Evolutionary conservation across 2,329 filamentous ascomycete genomes (phyloP).

Genomic region (Trichoderma arundinaceum): DNA sequence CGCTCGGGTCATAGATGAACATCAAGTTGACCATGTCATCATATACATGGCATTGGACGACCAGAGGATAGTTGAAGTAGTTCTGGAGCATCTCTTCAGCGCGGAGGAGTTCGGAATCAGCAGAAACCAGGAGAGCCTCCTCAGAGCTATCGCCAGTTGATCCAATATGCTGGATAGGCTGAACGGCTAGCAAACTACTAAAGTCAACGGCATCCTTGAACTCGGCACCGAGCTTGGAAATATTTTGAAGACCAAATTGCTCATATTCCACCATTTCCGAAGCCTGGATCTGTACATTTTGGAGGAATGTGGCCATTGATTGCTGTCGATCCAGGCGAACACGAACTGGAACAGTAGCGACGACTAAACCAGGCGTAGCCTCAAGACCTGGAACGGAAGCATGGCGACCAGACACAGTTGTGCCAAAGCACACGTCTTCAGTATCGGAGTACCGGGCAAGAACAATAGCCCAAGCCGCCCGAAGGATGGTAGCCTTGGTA

Average conservation of each 20-base stretch:
- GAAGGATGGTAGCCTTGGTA: conserved; percentile 33
- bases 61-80: conserved; percentile 27
- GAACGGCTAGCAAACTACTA: conserved; percentile 25
- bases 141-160: not conserved
- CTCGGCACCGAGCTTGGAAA: conserved; percentile 35
- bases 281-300: conserved; percentile 36
- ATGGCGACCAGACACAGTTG: conserved; percentile 33
- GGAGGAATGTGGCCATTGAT: conserved; percentile 25
- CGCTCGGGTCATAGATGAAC: conserved; percentile 3
- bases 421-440: conserved; percentile 36
- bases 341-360: conserved; percentile 24
- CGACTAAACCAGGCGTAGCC: conserved; percentile 14
- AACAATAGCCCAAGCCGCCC: conserved; percentile 36
- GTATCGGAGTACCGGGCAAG: conserved; percentile 32
- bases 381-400: conserved; percentile 22
- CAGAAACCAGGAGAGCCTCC: conserved; percentile 3
- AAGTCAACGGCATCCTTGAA: conserved; percentile 29
- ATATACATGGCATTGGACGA: conserved; percentile 8
- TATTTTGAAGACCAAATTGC: conserved; percentile 40
- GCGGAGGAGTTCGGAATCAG: not conserved
- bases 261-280: conserved; percentile 38
- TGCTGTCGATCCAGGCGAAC: conserved; percentile 17
- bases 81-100: conserved; percentile 18
- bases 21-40: conserved; percentile 23
- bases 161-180: conserved; percentile 27